phyloP scores from a whole-genome alignment of 176 grass and related monocot species.

The Carex myosuroides region DNA sequence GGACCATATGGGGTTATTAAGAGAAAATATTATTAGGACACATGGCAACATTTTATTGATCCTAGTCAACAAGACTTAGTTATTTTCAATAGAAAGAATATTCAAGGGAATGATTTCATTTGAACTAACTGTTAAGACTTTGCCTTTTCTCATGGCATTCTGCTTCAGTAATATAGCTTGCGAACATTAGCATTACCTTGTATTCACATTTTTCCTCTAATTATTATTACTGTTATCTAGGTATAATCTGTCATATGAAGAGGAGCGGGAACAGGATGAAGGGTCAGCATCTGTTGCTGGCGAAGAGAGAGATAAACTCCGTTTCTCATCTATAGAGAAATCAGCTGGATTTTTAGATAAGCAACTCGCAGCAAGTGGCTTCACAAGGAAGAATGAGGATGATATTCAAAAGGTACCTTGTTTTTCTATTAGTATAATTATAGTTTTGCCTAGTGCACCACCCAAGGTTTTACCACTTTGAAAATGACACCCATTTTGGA shows the following conservation, averaged over 20 bases:
- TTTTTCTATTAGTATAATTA: constrained; percentile 3
- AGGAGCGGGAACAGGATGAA: constrained; percentile 38
- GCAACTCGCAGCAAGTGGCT: constrained; percentile 83
- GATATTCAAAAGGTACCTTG: constrained; percentile 64
- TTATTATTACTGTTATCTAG: constrained; percentile 29
- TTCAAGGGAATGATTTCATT: not conserved
- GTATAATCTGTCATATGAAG: constrained; percentile 65
- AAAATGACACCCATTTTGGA: not conserved
- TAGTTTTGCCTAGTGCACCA: not conserved
- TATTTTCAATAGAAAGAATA: not conserved
- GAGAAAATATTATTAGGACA: not conserved
- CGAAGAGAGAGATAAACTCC: constrained; percentile 51
- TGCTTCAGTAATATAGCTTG: not conserved
- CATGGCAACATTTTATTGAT: not conserved
- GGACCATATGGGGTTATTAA: not conserved
- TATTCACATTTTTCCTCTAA: not conserved
- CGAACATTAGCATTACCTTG: not conserved
- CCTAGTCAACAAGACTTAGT: not conserved
- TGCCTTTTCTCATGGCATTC: constrained; percentile 6
- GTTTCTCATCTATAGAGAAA: constrained; percentile 63
- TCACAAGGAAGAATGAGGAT: constrained; percentile 78
- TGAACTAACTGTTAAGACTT: not conserved
- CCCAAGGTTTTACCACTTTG: not conserved
- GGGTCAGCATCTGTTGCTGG: constrained; percentile 29
- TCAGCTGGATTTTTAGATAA: constrained; percentile 59